Base-by-base conservation (phyloP, 179 eudicot genomes). In the Spergularia azorica region DNA sequence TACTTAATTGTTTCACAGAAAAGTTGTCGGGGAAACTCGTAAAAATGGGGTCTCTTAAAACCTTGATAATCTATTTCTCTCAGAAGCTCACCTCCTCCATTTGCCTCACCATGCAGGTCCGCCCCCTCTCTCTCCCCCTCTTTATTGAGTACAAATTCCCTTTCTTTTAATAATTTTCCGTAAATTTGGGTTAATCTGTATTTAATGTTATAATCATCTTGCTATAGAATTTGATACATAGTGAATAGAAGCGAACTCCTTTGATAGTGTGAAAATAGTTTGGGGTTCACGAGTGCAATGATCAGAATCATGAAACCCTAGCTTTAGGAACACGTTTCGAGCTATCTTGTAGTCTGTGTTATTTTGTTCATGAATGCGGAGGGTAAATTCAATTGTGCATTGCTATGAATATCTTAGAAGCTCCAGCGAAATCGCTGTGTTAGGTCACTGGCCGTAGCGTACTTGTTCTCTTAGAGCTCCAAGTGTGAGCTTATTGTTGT, bases 11-110 rank as follows among this genome's bases (percentile, higher is more conserved):
- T 43, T 7, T 43, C 48, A 7, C 48, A 43, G 48, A 43, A 43
- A 43, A 43, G 6, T 43, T 43, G 48, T 4, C 6, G 48, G 18
- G 60, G 5, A 9, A 61, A 7, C 10, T 20, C 13, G 10, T 12
- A 21, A 67, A 46, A 51, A 72, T 72, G 76, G 67, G 66, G 36
- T 43, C 67, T 16, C 9, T 59, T 17, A 72, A 48, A 41, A 72
- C 76, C 14, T 41, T 60, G 56, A 6, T 59, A 56, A 72, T 20
- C 18, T 72, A 72, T 18, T 61, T 17, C 67, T 58, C 66, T 58
- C 67, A 72, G 39, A 72, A 43, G 41, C 36, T 72, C 76, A 59
- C 39, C 12, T 41, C 55, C 55, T 72, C 76, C 10, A 38, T 59
- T 0, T 60, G 76, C 54, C 16, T 59, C 11, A 59, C 66, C 8